Evolutionary conservation across 345 rosid genomes (phyloP), one percentile per base, ranked within the genome.

Genomic region (Excoecaria cochinchinensis): DNA sequence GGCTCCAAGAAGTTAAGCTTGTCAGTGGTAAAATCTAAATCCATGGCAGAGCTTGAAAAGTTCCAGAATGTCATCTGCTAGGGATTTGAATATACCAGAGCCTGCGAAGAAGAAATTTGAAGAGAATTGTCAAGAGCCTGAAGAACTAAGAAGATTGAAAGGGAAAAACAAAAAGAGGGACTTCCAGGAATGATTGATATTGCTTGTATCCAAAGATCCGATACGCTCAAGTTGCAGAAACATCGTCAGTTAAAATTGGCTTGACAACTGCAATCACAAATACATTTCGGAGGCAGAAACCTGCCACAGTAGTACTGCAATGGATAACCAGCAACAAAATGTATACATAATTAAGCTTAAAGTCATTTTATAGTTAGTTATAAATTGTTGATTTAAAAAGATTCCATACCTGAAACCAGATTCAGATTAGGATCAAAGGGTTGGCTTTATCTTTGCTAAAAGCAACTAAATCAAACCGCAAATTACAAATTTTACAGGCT

Each of bases 161-260:
- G 89, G 84, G 91, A 83, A 86, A 75, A 84, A 82, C 84, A 77
- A 82, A 85, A 84, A 74, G 81, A 88, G 86, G 82, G 88, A 89
- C 87, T 84, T 88, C 94, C 93, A 85, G 79, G 90, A 85, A 82
- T 84, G 71, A 80, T 84, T 82, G 78, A 74, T 76, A 75, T 79
- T 69, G 86, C 84, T 83, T 65, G 80, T 53, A 69, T 90, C 88
- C 78, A 75, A 75, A 77, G 74, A 70, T 84, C 86, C 83, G 52
- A 85, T 81, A 86, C 81, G 90, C 86, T 88, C 82, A 82, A 77
- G 83, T 84, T 75, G 88, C 88, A 82, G 88, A 85, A 91, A 87
- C 91, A 89, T 91, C 85, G 79, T 91, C 89, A 81, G 79, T 77
- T 83, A 86, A 89, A 84, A 82, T 67, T 81, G 88, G 79, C 80